Evolutionary conservation across 768 basidiomycete species (phyloP).

Genomic region (Wakefieldia striispora): DNA sequence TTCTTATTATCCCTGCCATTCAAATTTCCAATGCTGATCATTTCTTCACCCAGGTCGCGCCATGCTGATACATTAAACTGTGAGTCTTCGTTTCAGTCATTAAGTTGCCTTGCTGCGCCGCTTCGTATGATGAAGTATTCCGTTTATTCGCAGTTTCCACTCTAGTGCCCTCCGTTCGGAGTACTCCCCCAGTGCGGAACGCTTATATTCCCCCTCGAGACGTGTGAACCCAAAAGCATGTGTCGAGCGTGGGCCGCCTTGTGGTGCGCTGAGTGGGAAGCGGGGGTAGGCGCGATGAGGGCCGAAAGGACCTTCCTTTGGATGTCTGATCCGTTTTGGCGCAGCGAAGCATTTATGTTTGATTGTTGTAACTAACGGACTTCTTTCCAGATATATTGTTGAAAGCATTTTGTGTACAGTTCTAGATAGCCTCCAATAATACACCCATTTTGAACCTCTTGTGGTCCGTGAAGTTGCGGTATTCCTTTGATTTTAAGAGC

Average conservation of each 20-base stretch:
- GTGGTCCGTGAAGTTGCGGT: no score
- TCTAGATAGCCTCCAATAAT: background rate
- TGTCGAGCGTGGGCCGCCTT: constrained; percentile 63
- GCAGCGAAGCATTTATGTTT: constrained; percentile 16
- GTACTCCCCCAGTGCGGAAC: constrained; percentile 74
- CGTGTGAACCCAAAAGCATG: constrained; percentile 69
- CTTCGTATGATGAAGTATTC: constrained; percentile 53
- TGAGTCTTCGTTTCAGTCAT: constrained; percentile 21
- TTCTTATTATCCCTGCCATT: background rate
- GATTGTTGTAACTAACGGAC: constrained; percentile 4
- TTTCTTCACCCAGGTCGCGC: constrained; percentile 4
- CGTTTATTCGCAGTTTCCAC: constrained; percentile 89
- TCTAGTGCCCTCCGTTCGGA: constrained; percentile 63
- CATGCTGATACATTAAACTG: background rate
- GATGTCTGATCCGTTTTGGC: constrained; percentile 68
- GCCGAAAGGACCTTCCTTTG: constrained; percentile 78
- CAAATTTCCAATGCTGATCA: constrained; percentile 11
- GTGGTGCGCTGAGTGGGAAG: constrained; percentile 69
- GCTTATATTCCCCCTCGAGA: constrained; percentile 66
- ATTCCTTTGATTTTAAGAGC: no score
- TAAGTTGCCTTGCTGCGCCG: constrained; percentile 17
- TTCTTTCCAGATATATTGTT: constrained; percentile 1
- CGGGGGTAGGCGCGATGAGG: constrained; percentile 73
- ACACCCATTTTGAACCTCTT: background rate
- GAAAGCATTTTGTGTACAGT: background rate